Percentiles rank a stretch among this genome's conserved stretches.
Conservation (phyloP, 805 yeast genomes). For the Wickerhamomyces pijperi region DNA sequence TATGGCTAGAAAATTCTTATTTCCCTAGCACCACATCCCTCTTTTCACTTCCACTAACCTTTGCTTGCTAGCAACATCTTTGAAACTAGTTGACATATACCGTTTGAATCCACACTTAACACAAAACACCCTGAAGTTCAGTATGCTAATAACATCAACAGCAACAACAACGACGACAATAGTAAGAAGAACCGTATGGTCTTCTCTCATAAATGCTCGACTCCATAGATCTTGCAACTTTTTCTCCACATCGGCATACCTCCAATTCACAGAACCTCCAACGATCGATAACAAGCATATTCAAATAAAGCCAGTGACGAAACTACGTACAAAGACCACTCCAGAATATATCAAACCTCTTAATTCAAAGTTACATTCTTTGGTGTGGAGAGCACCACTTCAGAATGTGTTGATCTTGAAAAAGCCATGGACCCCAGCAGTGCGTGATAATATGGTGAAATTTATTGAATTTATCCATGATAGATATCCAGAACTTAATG, state of each 20-base stretch:
- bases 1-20: too few relatives aligned
- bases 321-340: slow-evolving; percentile 19
- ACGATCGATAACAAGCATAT: slow-evolving; percentile 18
- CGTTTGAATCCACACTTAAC: too few relatives aligned
- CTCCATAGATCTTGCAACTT: too few relatives aligned
- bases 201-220: too few relatives aligned
- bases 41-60: too few relatives aligned
- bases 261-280: slow-evolving; percentile 19
- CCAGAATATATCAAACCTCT: slow-evolving; percentile 48
- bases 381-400: slow-evolving; percentile 65
- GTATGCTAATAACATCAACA: too few relatives aligned
- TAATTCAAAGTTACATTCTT: slow-evolving; percentile 47
- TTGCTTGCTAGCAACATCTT: too few relatives aligned
- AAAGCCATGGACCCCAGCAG: slow-evolving; percentile 68
- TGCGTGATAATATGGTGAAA: slow-evolving; percentile 51
- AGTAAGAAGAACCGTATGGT: not conserved
- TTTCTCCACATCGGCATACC: slow-evolving; percentile 10
- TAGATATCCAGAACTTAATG: slow-evolving; percentile 60
- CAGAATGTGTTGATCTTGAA: slow-evolving; percentile 72
- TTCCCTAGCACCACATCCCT: too few relatives aligned
- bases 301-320: slow-evolving; percentile 20
- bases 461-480: slow-evolving; percentile 52
- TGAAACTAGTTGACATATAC: too few relatives aligned
- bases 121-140: too few relatives aligned
- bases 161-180: not conserved